Evolutionary conservation across 495 filamentous ascomycete genomes (phyloP).

Genomic region (Aspergillus sclerotioniger): DNA sequence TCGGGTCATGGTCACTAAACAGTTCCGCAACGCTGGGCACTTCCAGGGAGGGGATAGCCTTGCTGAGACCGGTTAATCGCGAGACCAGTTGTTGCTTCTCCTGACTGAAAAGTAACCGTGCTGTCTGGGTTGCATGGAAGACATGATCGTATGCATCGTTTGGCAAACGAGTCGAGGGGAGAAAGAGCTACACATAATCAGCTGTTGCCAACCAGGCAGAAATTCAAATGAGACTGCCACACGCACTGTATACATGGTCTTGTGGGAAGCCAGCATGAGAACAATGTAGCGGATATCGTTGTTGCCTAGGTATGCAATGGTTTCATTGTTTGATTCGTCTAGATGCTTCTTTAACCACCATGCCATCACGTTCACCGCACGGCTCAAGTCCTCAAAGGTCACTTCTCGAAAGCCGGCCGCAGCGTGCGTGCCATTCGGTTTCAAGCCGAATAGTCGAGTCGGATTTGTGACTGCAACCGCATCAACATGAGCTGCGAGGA

Average conservation of each 20-base stretch:
- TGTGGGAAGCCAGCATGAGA: constrained; percentile 19
- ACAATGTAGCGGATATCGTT: constrained; percentile 24
- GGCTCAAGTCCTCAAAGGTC: constrained; percentile 43
- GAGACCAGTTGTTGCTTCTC: constrained; percentile 9
- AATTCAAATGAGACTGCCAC: neutral
- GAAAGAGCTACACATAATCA: constrained; percentile 14
- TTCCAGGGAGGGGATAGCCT: neutral
- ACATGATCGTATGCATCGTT: constrained; percentile 30
- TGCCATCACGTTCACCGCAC: constrained; percentile 49
- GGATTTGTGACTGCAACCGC: neutral
- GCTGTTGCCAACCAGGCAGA: neutral
- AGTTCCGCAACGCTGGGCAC: neutral
- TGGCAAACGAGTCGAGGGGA: constrained; percentile 34
- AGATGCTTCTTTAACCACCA: constrained; percentile 41
- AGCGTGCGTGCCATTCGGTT: neutral
- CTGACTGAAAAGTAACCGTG: constrained; percentile 19
- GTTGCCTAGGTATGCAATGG: constrained; percentile 25
- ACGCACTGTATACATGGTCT: constrained; percentile 15
- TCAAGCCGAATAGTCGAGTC: neutral
- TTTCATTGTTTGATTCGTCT: constrained; percentile 21
- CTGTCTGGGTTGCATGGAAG: constrained; percentile 21
- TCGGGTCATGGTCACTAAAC: neutral
- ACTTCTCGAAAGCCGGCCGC: constrained; percentile 17
- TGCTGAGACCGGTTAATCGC: neutral
- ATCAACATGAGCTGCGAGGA: neutral